phyloP scores from a whole-genome alignment of 2,329 filamentous ascomycete species.

The Chaetomium globosum region DNA sequence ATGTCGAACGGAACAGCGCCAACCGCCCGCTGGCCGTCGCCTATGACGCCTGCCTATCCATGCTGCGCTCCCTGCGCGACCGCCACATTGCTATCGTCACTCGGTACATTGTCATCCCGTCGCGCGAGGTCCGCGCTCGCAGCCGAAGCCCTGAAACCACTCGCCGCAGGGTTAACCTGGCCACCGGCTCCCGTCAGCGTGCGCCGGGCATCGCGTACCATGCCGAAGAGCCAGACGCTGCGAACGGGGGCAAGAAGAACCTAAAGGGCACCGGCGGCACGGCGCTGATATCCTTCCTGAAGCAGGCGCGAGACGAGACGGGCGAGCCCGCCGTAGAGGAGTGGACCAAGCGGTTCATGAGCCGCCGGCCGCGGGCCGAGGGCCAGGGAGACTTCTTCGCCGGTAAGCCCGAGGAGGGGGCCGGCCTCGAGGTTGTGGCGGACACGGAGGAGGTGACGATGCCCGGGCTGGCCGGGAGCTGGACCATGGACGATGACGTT shows the following conservation, averaged over 20 bases:
- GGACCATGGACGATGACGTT: constrained; percentile 82
- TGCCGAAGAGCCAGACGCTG: constrained; percentile 20
- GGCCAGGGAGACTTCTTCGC: constrained; percentile 61
- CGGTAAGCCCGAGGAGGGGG: constrained; percentile 53
- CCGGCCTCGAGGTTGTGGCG: constrained; percentile 41
- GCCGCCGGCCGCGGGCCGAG: constrained; percentile 52
- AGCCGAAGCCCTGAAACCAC: constrained; percentile 60
- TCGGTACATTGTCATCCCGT: constrained; percentile 90
- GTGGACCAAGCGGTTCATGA: constrained; percentile 64
- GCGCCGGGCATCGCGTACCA: constrained; percentile 43
- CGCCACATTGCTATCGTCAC: constrained; percentile 97
- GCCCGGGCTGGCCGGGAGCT: constrained; percentile 76
- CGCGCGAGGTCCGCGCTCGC: constrained; percentile 70
- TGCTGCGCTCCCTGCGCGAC: constrained; percentile 72
- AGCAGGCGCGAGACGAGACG: constrained; percentile 95
- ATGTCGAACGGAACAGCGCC: constrained; percentile 64
- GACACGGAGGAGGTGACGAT: constrained; percentile 52
- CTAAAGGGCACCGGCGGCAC: constrained; percentile 92
- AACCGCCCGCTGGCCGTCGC: constrained; percentile 73
- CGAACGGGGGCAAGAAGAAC: constrained; percentile 45
- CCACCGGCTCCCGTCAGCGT: constrained; percentile 55
- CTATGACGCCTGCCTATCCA: constrained; percentile 84
- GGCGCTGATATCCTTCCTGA: constrained; percentile 90
- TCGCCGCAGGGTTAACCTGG: constrained; percentile 61
- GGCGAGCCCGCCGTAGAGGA: constrained; percentile 80